Evolutionary conservation across 202 grass and related monocot genomes (phyloP).

Genomic region (Alloteropsis angusta): DNA sequence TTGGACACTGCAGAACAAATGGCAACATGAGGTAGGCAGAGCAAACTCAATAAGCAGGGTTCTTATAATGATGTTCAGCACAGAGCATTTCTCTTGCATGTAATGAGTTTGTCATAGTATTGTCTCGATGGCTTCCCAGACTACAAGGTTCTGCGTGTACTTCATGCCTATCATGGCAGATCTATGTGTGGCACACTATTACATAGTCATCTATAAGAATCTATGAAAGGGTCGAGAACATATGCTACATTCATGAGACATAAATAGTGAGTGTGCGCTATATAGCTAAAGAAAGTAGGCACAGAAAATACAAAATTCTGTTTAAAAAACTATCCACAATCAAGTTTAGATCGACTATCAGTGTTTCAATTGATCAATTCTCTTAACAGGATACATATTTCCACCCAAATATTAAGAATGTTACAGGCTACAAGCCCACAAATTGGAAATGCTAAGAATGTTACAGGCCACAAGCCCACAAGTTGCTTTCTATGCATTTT

Average conservation of each 20-base stretch:
- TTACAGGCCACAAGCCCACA: not conserved
- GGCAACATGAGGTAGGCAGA: not conserved
- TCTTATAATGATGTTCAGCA: slow-evolving; percentile 10
- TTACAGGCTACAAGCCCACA: not conserved
- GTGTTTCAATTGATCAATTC: not conserved
- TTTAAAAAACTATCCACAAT: not conserved
- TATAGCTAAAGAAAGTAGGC: not conserved
- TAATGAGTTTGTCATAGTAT: not conserved
- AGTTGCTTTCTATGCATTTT: not conserved
- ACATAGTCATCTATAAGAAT: not conserved
- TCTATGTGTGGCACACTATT: not conserved
- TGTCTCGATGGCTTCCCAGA: not conserved
- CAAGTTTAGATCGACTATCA: not conserved
- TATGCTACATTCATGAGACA: not conserved
- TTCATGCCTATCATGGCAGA: not conserved
- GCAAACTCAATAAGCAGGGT: not conserved
- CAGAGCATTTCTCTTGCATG: not conserved
- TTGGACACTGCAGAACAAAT: not conserved
- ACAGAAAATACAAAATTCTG: not conserved
- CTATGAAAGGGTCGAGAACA: not conserved
- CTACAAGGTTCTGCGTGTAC: not conserved
- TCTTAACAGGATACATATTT: not conserved
- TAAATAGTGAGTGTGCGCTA: not conserved
- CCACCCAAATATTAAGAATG: not conserved
- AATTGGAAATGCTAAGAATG: not conserved